Percentiles rank a stretch among this genome's conserved stretches.
These are phyloP conservation scores for Cucurbitaria berberidis DNA, from an alignment of 2,329 filamentous ascomycete species.

Conservation along the genomic window DNA sequence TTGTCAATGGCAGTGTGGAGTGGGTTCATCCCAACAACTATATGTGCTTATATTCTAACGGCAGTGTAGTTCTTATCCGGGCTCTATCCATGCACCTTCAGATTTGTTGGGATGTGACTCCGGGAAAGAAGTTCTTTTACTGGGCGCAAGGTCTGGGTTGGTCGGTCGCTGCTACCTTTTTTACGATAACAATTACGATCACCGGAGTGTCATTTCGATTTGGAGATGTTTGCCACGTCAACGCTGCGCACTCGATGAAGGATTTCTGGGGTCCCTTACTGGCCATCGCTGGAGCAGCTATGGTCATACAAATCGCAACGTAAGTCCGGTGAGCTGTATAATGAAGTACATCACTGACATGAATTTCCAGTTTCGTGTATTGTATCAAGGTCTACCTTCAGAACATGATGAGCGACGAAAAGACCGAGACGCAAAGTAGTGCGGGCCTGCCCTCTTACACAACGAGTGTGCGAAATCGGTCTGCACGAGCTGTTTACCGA, in stretches of 20 bases:
- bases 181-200: constrained; percentile 76
- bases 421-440: constrained; percentile 66
- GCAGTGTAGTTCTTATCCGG: constrained; percentile 72
- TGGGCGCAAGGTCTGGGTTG: constrained; percentile 80
- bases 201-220: constrained; percentile 96
- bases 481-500: constrained; percentile 85
- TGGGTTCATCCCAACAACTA: constrained; percentile 40
- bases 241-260: constrained; percentile 80
- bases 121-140: constrained; percentile 90
- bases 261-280: constrained; percentile 92
- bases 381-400: constrained; percentile 94
- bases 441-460: constrained; percentile 72
- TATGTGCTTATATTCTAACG: background rate
- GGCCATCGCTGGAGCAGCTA: constrained; percentile 75
- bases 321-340: constrained; percentile 56
- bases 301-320: constrained; percentile 82
- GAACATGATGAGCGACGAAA: constrained; percentile 74
- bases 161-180: constrained; percentile 78
- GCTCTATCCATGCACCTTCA: constrained; percentile 93
- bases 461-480: constrained; percentile 77
- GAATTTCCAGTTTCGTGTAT: constrained; percentile 64
- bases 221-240: constrained; percentile 90
- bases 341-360: constrained; percentile 17
- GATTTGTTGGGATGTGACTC: constrained; percentile 95
- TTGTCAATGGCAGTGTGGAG: constrained; percentile 85